A percentile compares a stretch with the other conserved stretches of the same genome.
These are phyloP conservation scores for Suillus luteus DNA, from an alignment of 768 basidiomycete species.

Conservation along the genomic window DNA sequence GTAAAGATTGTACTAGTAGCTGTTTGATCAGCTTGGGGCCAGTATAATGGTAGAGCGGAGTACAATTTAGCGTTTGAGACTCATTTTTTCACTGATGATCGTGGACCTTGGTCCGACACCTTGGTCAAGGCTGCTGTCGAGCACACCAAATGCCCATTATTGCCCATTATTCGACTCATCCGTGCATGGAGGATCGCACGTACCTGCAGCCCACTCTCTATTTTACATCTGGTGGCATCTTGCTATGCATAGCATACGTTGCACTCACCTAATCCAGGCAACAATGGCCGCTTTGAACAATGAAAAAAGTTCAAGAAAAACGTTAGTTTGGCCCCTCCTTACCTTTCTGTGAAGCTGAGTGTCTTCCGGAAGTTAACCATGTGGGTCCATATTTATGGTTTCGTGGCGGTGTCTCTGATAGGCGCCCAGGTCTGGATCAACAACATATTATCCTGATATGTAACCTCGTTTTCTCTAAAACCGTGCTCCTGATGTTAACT, in stretches of 20 bases:
- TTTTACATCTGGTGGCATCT: not conserved
- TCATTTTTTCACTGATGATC: conserved; percentile 7
- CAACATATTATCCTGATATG: not conserved
- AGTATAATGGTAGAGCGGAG: conserved; percentile 2
- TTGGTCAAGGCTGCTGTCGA: not conserved
- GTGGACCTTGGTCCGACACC: not conserved
- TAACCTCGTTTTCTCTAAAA: not conserved
- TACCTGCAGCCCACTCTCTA: not conserved
- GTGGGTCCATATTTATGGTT: conserved; percentile 8
- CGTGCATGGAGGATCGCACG: conserved; percentile 3
- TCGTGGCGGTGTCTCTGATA: conserved; percentile 5
- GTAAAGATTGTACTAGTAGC: conserved; percentile 17
- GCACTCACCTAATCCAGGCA: conserved; percentile 6
- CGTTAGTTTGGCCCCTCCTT: not conserved
- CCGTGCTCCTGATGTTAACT: not conserved
- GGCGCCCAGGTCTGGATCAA: not conserved
- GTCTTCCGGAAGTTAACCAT: not conserved
- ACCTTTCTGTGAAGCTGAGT: not conserved
- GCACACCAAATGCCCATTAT: conserved; percentile 7
- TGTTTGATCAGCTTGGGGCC: conserved; percentile 31
- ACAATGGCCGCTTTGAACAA: conserved; percentile 14
- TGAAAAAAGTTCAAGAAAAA: not conserved
- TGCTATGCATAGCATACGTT: not conserved
- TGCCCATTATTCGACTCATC: conserved; percentile 12
- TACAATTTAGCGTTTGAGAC: conserved; percentile 4